Base-by-base conservation (phyloP, 768 basidiomycete genomes). In the Russula emetica region DNA sequence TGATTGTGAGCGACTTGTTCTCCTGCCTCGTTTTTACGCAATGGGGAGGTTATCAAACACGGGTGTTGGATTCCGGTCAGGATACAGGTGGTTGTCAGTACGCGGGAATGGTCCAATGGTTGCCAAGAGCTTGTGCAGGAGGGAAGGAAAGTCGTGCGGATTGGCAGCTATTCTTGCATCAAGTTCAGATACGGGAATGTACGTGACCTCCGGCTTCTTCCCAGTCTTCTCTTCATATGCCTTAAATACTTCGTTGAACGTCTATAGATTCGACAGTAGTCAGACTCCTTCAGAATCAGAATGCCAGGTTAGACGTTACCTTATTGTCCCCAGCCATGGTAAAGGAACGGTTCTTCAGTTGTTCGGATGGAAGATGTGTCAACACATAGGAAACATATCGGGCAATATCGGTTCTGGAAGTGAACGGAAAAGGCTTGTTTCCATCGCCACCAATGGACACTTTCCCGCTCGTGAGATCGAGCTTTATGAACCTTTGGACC, bases 1-100 rank as follows among this genome's bases (percentile, higher is more conserved):
- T 38, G 14, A 5, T 28, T 56, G 16, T 42, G 42, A 14, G 47
- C 10, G 52, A 58, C 28, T 28, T 30, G 38, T n/a, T n/a, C n/a
- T n/a, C n/a, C n/a, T n/a, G n/a, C 38, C 13, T 38, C 13, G 13
- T 28, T 28, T 38, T 42, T 42, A 42, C 6, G 40, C 20, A n/a
- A 62, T 58, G 2, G 47, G 51, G n/a, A 58, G 1, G 14, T 44
- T 1, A n/a, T 44, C n/a, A 3, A 44, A 3, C 44, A n/a, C 44
- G n/a, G 20, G 3, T 4, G 44, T 9, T 7, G 42, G 42, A 20
- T 44, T 44, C 42, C 42, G n/a, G 42, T 44, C 20, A 7, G 70
- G 67, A 42, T 55, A 71, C n/a, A 58, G 40, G 14, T 60, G n/a
- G 13, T 67, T 69, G 60, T 66, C 42, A 20, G 42, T 44, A n/a